phyloP scores from a whole-genome alignment of 495 filamentous ascomycete genomes.

The Penicillium crystallinum region DNA sequence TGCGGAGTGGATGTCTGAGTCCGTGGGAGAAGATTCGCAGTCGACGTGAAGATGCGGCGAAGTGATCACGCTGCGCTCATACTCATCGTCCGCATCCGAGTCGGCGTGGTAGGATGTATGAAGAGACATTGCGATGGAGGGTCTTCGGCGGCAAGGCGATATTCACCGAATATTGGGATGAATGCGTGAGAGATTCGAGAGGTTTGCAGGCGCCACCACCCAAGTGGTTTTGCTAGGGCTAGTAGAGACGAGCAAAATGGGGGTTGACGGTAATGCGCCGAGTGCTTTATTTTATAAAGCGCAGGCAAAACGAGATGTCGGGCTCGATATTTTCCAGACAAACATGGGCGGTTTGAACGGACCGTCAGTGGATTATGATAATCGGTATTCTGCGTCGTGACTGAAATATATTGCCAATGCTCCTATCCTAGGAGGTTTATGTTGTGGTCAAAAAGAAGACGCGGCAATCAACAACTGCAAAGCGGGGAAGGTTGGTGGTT shows the following conservation, averaged over 20 bases:
- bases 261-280: conserved; percentile 12
- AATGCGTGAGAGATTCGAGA: background rate
- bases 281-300: conserved; percentile 9
- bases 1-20: conserved; percentile 72
- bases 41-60: conserved; percentile 69
- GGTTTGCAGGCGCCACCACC: conserved; percentile 7
- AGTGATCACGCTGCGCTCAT: conserved; percentile 73
- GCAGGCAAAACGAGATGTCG: conserved; percentile 1
- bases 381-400: background rate
- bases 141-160: background rate
- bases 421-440: conserved; percentile 11
- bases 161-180: background rate
- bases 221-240: background rate
- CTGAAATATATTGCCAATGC: background rate
- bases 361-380: background rate
- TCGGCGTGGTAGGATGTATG: conserved; percentile 65
- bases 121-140: conserved; percentile 40
- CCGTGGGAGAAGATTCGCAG: conserved; percentile 72
- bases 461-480: conserved; percentile 16
- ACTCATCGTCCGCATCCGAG: conserved; percentile 92
- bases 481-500: conserved; percentile 19
- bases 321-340: background rate
- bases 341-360: background rate
- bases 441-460: conserved; percentile 7
- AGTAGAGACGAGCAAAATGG: conserved; percentile 1